Evolutionary conservation across 2,329 filamentous ascomycete species (phyloP).

Genomic region (Epichloe sylvatica): DNA sequence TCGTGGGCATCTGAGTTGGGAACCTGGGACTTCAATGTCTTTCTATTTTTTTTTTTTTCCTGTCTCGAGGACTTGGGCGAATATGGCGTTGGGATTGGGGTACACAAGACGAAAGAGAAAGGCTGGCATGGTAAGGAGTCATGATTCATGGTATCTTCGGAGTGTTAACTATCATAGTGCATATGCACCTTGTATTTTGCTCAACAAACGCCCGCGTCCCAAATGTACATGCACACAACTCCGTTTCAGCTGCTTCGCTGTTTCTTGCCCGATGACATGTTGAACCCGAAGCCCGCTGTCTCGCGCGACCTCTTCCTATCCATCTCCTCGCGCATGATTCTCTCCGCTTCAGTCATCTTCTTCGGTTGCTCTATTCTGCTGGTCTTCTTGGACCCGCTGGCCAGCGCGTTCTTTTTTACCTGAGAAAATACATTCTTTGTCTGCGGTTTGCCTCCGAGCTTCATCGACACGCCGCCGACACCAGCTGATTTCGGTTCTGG

Average conservation of each 20-base stretch:
- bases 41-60: neutral
- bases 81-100: conserved; percentile 1
- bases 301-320: conserved; percentile 51
- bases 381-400: conserved; percentile 45
- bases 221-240: neutral
- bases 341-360: conserved; percentile 78
- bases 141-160: conserved; percentile 4
- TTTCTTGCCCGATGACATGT: conserved; percentile 37
- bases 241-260: conserved; percentile 23
- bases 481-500: conserved; percentile 18
- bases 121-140: neutral
- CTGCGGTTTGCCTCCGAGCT: conserved; percentile 49
- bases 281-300: conserved; percentile 31
- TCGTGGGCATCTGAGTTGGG: neutral
- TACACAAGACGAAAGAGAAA: neutral
- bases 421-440: conserved; percentile 63
- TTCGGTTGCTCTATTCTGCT: conserved; percentile 48
- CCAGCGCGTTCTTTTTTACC: conserved; percentile 59
- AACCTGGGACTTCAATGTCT: neutral
- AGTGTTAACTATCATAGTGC: neutral
- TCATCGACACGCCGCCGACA: conserved; percentile 43
- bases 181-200: neutral
- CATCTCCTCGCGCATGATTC: conserved; percentile 78
- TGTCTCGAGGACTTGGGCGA: neutral
- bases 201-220: neutral